Evolutionary conservation across 2,329 filamentous ascomycete genomes (phyloP), one percentile per base, ranked within the genome.

Genomic region (Arthrobotrys pseudoclavata): DNA sequence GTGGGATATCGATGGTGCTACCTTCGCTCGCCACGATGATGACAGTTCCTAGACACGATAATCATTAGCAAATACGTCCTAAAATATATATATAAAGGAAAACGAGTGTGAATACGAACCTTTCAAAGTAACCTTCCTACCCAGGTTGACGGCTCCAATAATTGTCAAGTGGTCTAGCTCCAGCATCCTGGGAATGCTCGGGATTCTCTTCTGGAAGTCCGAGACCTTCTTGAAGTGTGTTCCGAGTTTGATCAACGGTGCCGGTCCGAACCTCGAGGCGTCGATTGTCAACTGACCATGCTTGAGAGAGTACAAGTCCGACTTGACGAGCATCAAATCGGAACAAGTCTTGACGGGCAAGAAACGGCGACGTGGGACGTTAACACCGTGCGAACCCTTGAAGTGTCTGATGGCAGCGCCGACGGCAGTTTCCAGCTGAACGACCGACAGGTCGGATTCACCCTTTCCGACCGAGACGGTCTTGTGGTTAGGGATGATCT

Each of bases 191-290:
- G 93, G 93, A 82, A 96, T 96, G 80, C 91, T 93, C 10, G 91
- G 88, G 81, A 96, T 94, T 84, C 91, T 91, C 85, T 93, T 91
- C 87, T 94, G 91, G 89, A 96, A 96, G 87, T 94, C 96, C 0
- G 95, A 98, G 45, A 99, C 96, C 91, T 99, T 99, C 92, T 99
- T 99, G 90, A 99, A 99, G 88, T 99, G 96, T 83, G 90, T 91
- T 82, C 96, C 96, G 68, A 99, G 92, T 91, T 99, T 99, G 89
- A 99, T 99, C 81, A 99, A 89, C 71, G 96, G 96, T 60, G 96
- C 95, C 81, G 96, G 94, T 81, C 96, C 96, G 85, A 99, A 98
- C 81, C 96, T 93, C 87, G 91, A 94, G 81, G 94, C 91, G 88
- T 97, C 97, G 87, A 99, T 97, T 84, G 97, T 90, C 80, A 99